Conservation (phyloP, 768 basidiomycete species). For the Trametes sanguinea region DNA sequence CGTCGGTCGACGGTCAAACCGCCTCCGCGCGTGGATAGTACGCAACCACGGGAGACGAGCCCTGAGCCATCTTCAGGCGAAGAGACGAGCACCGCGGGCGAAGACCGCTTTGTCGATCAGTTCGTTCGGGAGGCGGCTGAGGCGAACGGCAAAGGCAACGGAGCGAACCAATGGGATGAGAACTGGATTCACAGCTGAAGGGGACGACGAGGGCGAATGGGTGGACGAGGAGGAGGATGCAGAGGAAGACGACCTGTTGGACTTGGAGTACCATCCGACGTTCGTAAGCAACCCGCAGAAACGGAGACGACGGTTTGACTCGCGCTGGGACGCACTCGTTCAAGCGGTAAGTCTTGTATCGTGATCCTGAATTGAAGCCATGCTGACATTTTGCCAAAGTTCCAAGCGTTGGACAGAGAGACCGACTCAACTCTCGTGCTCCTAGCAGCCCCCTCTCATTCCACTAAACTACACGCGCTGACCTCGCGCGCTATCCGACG, state of each 20-base stretch:
- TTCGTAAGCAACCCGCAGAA: conserved; percentile 69
- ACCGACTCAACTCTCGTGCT: conserved; percentile 79
- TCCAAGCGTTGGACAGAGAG: conserved; percentile 77
- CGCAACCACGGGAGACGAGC: conserved; percentile 79
- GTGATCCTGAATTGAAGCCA: background rate
- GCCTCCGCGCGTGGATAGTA: conserved; percentile 80
- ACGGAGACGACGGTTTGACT: conserved; percentile 70
- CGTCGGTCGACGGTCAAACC: conserved; percentile 48
- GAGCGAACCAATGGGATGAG: conserved; percentile 29
- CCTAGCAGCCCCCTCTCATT: conserved; percentile 73
- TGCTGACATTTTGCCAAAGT: conserved; percentile 42
- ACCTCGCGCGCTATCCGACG: conserved; percentile 72
- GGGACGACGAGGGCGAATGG: conserved; percentile 60
- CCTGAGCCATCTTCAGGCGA: conserved; percentile 72
- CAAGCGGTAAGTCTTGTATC: conserved; percentile 56
- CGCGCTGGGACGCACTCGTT: conserved; percentile 71
- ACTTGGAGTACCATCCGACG: conserved; percentile 75
- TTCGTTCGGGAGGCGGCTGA: conserved; percentile 25
- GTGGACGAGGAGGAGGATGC: conserved; percentile 70
- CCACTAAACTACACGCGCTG: conserved; percentile 62
- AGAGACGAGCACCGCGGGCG: conserved; percentile 66
- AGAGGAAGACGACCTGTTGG: conserved; percentile 68
- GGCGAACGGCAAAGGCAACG: conserved; percentile 40
- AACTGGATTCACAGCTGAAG: conserved; percentile 26
- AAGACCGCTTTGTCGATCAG: conserved; percentile 41